phyloP scores from a whole-genome alignment of 176 grass and related monocot species.

The Areca catechu region DNA sequence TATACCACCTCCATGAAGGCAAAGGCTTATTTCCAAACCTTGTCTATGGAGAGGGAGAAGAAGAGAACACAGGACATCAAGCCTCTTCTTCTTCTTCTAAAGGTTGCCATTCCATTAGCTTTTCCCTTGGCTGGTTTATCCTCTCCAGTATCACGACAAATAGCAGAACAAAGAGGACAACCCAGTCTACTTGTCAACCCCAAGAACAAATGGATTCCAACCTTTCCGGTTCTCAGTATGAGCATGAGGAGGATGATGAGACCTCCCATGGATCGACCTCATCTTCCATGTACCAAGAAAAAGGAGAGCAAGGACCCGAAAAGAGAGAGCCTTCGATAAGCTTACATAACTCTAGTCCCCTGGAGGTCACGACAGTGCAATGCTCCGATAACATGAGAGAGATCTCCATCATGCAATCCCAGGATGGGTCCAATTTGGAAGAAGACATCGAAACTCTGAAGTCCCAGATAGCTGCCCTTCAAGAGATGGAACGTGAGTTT shows the following conservation, averaged over 20 bases:
- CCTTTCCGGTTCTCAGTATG: not conserved
- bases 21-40: conserved; percentile 24
- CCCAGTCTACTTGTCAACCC: too few relatives aligned
- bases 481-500: conserved; percentile 29
- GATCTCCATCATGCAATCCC: conserved; percentile 1
- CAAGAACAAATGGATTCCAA: conserved; percentile 22
- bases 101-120: conserved; percentile 45
- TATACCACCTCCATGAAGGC: conserved; percentile 9
- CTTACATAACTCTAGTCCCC: conserved; percentile 2
- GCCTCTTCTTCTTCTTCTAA: conserved; percentile 44
- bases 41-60: conserved; percentile 50
- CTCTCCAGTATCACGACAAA: conserved; percentile 43
- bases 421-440: conserved; percentile 7
- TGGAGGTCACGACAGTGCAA: conserved; percentile 22
- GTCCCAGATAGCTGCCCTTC: conserved; percentile 24
- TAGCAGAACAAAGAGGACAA: not conserved
- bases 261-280: too few relatives aligned
- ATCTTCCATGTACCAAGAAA: too few relatives aligned
- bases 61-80: conserved; percentile 30
- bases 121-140: conserved; percentile 52
- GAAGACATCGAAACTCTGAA: conserved; percentile 48
- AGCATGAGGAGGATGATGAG: too few relatives aligned
- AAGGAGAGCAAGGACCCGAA: too few relatives aligned
- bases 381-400: not conserved
- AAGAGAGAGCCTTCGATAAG: too few relatives aligned